phyloP scores from a whole-genome alignment of 2,329 filamentous ascomycete genomes.

The Colletotrichum noveboracense region DNA sequence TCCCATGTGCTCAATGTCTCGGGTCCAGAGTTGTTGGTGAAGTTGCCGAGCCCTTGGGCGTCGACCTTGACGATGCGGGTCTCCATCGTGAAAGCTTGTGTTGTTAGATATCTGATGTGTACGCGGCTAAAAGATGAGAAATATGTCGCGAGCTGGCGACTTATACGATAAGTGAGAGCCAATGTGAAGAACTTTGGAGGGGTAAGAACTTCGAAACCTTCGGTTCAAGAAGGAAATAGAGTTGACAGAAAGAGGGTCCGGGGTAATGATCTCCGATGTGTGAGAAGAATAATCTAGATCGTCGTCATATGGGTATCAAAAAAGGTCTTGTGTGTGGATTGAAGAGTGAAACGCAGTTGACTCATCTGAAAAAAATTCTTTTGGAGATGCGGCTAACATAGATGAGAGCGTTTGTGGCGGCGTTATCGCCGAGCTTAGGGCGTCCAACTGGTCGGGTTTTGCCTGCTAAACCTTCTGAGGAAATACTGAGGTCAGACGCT shows the following conservation, averaged over 20 bases:
- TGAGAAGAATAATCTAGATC: background rate
- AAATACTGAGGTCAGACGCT: background rate
- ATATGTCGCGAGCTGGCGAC: slow-evolving; percentile 5
- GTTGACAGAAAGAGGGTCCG: slow-evolving; percentile 7
- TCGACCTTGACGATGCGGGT: slow-evolving; percentile 43
- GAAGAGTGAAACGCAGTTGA: slow-evolving; percentile 6
- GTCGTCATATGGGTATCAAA: slow-evolving; percentile 17
- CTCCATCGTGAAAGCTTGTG: slow-evolving; percentile 34
- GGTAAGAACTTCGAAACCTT: background rate
- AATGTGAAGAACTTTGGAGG: background rate
- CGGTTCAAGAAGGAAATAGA: background rate
- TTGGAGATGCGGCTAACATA: slow-evolving; percentile 1
- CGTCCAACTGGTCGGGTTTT: background rate
- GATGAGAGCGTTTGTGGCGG: background rate
- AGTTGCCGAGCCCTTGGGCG: slow-evolving; percentile 37
- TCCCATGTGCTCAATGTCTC: slow-evolving; percentile 48
- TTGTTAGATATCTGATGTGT: background rate
- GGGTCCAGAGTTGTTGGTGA: slow-evolving; percentile 31
- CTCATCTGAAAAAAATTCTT: slow-evolving; percentile 16
- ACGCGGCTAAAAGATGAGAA: background rate
- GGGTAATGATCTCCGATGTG: background rate
- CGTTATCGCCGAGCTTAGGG: background rate
- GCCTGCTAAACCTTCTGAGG: background rate
- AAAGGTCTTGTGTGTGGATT: slow-evolving; percentile 2
- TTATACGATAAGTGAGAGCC: slow-evolving; percentile 15